Conservation (phyloP, 1,284 basidiomycete genomes). For the Irpex rosettiformis region DNA sequence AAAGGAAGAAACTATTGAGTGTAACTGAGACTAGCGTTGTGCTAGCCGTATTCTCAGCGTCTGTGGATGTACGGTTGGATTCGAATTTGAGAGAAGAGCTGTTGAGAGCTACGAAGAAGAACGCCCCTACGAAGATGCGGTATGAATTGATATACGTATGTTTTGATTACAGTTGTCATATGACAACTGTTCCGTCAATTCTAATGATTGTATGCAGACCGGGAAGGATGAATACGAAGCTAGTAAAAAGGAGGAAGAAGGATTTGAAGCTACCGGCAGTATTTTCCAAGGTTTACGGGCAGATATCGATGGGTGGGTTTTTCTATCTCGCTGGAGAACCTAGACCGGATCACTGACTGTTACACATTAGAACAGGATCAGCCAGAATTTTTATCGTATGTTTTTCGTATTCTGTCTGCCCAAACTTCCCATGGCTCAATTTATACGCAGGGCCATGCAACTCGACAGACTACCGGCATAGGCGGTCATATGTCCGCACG, state of each 20-base stretch:
- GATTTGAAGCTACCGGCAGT: conserved; percentile 61
- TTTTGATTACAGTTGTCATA: conserved; percentile 10
- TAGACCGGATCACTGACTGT: neutral
- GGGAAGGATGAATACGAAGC: conserved; percentile 86
- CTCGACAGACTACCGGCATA: conserved; percentile 90
- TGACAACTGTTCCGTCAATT: neutral
- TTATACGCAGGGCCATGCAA: conserved; percentile 63
- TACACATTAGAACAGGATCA: conserved; percentile 50
- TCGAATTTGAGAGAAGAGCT: conserved; percentile 77
- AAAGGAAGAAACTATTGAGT: conserved; percentile 13
- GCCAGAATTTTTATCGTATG: conserved; percentile 78
- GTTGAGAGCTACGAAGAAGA: conserved; percentile 93
- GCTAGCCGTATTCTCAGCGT: conserved; percentile 81
- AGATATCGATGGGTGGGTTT: conserved; percentile 71
- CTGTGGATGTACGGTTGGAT: conserved; percentile 73
- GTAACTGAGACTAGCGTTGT: conserved; percentile 65
- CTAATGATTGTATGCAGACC: conserved; percentile 52
- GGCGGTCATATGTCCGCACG: conserved; percentile 89
- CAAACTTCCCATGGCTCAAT: neutral
- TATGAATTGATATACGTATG: conserved; percentile 86
- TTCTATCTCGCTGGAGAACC: neutral
- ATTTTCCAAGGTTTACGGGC: conserved; percentile 87
- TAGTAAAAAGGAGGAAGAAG: conserved; percentile 63
- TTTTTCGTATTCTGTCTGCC: conserved; percentile 2
- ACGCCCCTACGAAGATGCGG: conserved; percentile 76